A percentile compares a stretch with the other conserved stretches of the same genome.
phyloP scores from a whole-genome alignment of 371 early-diverging fungal species.

The Spraguea lophii region DNA sequence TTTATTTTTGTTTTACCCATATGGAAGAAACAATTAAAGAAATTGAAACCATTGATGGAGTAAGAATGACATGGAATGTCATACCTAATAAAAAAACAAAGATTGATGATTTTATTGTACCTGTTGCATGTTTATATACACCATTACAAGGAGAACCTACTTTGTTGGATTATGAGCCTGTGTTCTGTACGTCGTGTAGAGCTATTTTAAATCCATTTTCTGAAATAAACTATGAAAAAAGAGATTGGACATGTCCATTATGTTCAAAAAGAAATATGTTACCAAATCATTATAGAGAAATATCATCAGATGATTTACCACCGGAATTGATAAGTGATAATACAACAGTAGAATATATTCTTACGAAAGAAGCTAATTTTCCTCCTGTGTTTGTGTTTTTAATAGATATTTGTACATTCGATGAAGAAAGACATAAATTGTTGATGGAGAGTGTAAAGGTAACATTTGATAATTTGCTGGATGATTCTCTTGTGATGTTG shows the following conservation, averaged over 20 bases:
- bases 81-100: constrained; percentile 77
- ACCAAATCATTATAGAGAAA: constrained; percentile 90
- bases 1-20: background rate
- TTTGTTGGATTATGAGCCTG: constrained; percentile 70
- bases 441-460: constrained; percentile 73
- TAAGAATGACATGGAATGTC: constrained; percentile 87
- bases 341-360: constrained; percentile 86
- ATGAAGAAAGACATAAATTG: constrained; percentile 77
- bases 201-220: constrained; percentile 90
- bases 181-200: constrained; percentile 77
- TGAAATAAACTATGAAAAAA: constrained; percentile 71
- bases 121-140: constrained; percentile 78
- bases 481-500: constrained; percentile 74
- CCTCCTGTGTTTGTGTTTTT: constrained; percentile 87
- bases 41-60: constrained; percentile 47
- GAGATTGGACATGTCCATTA: constrained; percentile 94
- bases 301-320: constrained; percentile 71
- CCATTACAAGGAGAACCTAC: constrained; percentile 59
- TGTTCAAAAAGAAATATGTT: constrained; percentile 83
- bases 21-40: constrained; percentile 43
- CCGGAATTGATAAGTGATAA: constrained; percentile 73
- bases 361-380: constrained; percentile 54
- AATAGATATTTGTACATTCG: constrained; percentile 71
- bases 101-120: constrained; percentile 75
- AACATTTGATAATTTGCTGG: constrained; percentile 66